Base-by-base conservation (phyloP, 2,329 filamentous ascomycete genomes). In the Nothophaeocryptopus gaeumannii region DNA sequence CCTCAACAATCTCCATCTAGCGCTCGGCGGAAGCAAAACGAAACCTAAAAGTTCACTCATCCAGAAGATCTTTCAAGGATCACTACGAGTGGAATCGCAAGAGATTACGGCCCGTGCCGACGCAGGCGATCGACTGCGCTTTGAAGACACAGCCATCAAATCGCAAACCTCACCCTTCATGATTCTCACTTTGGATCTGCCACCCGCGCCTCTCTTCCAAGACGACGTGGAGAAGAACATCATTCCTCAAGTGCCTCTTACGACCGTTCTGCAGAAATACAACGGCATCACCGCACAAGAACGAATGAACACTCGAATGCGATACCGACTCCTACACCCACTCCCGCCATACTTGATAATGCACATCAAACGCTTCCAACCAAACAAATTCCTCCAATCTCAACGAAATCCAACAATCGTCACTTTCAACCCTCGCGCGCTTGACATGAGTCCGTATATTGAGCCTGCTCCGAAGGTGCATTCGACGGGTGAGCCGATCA, bases 311-410 rank as follows among this genome's bases (percentile, higher is more conserved):
- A 88, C 92, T 62, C 84, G 93, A 56, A 87, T 92, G 63, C 85
- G 93, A 31, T 96, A 96, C 72, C 84, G 92, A 12, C 78, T 99
- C 4, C 74, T 95, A 40, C 91, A 96, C 64, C 93, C 93, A 0
- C 78, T 99, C 0, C 93, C 93, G 0, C 92, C 91, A 0, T 97
- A 86, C 67, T 82, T 99, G 13, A 77, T 93, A 45, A 89, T 99
- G 74, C 92, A 99, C 74, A 85, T 97, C 74, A 97, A 97, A 75
- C 89, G 93, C 61, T 99, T 99, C 78, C 89, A 85, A 60, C 85
- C 87, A 59, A 99, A 99, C 76, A 96, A 96, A 69, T 99, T 99
- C 66, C 88, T 99, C 14, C 82, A 86, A 2, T 92, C 97, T 72
- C 66, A 69, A 44, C 87, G 93, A 43, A 99, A 99, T 69, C 93